These are phyloP conservation scores for Aspergillus alliaceus DNA, from an alignment of 2,329 filamentous ascomycete genomes.

Conservation along the genomic window DNA sequence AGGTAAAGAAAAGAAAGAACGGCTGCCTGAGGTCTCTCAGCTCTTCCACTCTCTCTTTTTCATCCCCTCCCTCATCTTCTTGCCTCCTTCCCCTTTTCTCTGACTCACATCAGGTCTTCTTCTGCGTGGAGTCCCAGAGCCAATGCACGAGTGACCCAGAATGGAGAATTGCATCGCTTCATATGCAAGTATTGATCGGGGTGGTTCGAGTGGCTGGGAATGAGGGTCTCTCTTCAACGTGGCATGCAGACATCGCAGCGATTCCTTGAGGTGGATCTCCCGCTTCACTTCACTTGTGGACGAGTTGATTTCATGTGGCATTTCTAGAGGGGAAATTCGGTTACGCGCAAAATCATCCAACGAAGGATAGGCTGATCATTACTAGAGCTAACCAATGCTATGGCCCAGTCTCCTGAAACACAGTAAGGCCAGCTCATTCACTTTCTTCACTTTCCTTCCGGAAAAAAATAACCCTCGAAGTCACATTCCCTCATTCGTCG, in stretches of 20 bases:
- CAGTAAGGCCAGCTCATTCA: neutral
- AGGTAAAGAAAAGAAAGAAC: too few relatives aligned
- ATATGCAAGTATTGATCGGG: conserved; percentile 7
- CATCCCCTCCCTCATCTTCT: neutral
- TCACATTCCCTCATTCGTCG: conserved; percentile 5
- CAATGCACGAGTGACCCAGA: neutral
- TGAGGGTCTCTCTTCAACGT: conserved; percentile 21
- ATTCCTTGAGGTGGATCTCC: conserved; percentile 18
- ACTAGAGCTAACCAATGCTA: neutral
- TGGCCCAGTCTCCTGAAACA: neutral
- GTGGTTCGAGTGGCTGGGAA: conserved; percentile 14
- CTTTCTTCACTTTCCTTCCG: neutral
- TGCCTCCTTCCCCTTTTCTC: neutral
- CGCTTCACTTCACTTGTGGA: conserved; percentile 15
- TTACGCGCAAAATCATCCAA: neutral
- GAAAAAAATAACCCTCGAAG: neutral
- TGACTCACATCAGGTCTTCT: conserved; percentile 1
- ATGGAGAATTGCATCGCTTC: neutral
- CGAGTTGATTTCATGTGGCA: neutral
- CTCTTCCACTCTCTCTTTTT: neutral
- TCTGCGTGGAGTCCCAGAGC: neutral
- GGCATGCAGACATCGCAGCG: conserved; percentile 21
- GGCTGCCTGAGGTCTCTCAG: neutral
- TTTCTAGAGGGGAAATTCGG: neutral
- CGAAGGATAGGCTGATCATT: neutral